These are phyloP conservation scores for Cichorium intybus DNA, from an alignment of 140 eudicot genomes.

Conservation along the genomic window DNA sequence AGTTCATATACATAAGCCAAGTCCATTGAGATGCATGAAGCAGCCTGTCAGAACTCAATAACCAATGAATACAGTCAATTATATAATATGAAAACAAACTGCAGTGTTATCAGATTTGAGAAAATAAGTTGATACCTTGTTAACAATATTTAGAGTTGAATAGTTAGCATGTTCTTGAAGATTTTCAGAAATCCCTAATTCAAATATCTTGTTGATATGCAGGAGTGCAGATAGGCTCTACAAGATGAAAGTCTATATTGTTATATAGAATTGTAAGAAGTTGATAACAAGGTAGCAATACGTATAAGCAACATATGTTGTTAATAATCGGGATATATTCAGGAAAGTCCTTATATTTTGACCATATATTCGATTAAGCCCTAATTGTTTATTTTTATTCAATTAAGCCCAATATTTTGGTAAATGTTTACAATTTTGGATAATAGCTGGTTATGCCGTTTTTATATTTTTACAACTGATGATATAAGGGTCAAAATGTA, in stretches of 20 bases:
- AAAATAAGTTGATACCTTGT: conserved; percentile 43
- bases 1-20: conserved; percentile 82
- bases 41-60: conserved; percentile 53
- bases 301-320: conserved; percentile 6
- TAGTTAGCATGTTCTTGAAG: conserved; percentile 45
- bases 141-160: conserved; percentile 17
- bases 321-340: too few species aligned
- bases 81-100: conserved; percentile 2
- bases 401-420: too few species aligned
- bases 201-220: conserved; percentile 76
- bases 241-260: conserved; percentile 24
- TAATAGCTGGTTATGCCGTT: too few species aligned
- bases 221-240: conserved; percentile 73
- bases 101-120: conserved; percentile 4
- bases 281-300: conserved; percentile 3
- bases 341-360: too few species aligned
- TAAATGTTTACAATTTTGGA: too few species aligned
- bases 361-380: too few species aligned
- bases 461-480: too few species aligned
- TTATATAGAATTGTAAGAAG: conserved; percentile 43
- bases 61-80: conserved; percentile 11
- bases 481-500: too few species aligned
- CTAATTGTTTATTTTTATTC: too few species aligned
- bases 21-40: conserved; percentile 69
- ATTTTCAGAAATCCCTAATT: conserved; percentile 68